Evolutionary conservation across 1,284 basidiomycete species (phyloP), one percentile per base, ranked within the genome.

Genomic region (Singerocomus rubriflavus): DNA sequence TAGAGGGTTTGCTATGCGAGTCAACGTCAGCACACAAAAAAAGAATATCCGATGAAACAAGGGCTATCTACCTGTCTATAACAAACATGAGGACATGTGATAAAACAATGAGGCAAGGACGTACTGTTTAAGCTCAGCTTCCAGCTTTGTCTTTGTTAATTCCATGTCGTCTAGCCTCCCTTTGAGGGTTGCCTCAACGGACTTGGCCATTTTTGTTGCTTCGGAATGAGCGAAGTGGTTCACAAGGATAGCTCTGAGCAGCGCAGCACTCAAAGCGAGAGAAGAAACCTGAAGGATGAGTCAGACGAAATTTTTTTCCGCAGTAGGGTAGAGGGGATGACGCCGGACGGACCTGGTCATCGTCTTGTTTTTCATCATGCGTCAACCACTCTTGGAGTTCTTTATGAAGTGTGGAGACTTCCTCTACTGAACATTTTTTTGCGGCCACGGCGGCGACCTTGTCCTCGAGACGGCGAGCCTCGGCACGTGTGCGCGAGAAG

Each of bases 351-450:
- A 86, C 86, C 71, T 83, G 79, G 53, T 83, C 81, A 57, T 81
- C 78, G 49, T 67, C 60, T 58, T 66, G 62, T 67, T 80, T 80
- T 56, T 69, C 71, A 61, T 84, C 80, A 50, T 76, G 72, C 45
- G 73, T 73, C 50, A 90, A 68, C 84, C 84, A 90, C 52, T 80
- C 79, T 65, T 86, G 77, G 53, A 90, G 75, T 71, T 89, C 87
- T 62, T 80, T 78, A 68, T 87, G 85, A 56, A 90, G 77, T 51
- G 76, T 73, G 45, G 81, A 78, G 41, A 90, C 84, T 72, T 90
- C 87, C 67, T 90, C 87, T 52, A 90, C 86, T 27, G 85, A 88
- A 71, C 85, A 88, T 75, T 87, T 88, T 79, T 86, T 87, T n/a
- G 81, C 78, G 30, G 87, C 88, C 59, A 89, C 82, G 62, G 78